Evolutionary conservation across 2,329 filamentous ascomycete genomes (phyloP), one percentile per base, ranked within the genome.

Genomic region (Fusarium graminum): DNA sequence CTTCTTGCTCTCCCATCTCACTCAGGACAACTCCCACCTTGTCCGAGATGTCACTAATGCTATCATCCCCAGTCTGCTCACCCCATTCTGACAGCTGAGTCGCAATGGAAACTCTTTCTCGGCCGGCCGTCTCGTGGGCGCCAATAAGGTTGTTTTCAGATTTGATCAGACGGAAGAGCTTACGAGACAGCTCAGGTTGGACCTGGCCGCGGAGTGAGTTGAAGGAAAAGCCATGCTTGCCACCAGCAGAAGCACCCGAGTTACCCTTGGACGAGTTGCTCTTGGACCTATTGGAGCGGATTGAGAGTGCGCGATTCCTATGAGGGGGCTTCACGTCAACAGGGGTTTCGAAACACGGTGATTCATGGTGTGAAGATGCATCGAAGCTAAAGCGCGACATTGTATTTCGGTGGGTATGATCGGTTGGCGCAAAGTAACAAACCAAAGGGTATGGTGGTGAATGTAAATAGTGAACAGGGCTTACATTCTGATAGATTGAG

Each of bases 51-150:
- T 98, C 95, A 51, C 88, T 93, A 73, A 98, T 85, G 50, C 89
- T 88, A 63, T 97, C 93, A 74, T 99, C 95, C 52, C 88, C 87
- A 3, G 94, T 97, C 61, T 92, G 87, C 80, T 98, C 94, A 58
- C 95, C 95, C 95, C 95, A 99, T 71, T 98, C 94, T 9, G 93
- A 97, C 42, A 99, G 87, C 81, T 98, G 94, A 12, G 89, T 88
- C 16, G 94, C 95, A 74, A 98, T 93, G 47, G 88, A 88, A 62
- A 92, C 81, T 57, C 93, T 92, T 82, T 97, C 94, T 60, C 90
- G 91, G 46, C 90, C 92, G 8, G 94, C 95, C 8, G 88, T 82
- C 81, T 97, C 93, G 80, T 97, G 91, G 46, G 92, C 91, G 47
- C 86, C 84, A 73, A 98, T 93, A 34, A 94, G 89, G 75, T 91